Evolutionary conservation across 129 eudicot genomes (phyloP).

Genomic region (Artemisia annua): DNA sequence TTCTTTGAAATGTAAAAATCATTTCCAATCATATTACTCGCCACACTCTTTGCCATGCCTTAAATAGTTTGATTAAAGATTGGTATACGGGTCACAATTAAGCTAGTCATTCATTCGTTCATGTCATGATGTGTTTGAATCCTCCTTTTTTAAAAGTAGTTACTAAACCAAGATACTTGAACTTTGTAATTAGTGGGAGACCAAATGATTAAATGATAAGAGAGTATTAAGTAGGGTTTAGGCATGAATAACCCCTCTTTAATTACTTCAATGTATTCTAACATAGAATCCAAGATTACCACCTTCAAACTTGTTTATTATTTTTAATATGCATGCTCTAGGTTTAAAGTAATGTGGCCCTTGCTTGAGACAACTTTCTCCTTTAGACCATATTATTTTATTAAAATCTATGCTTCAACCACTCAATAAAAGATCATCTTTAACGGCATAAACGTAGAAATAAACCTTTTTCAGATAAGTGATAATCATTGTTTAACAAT

Average conservation of each 20-base stretch:
- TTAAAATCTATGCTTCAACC: conserved; percentile 23
- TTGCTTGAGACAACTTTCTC: conserved; percentile 38
- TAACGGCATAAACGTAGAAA: background rate
- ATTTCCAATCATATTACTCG: conserved; percentile 13
- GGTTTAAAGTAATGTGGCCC: conserved; percentile 36
- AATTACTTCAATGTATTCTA: conserved; percentile 27
- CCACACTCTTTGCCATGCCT: conserved; percentile 31
- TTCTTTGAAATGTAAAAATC: background rate
- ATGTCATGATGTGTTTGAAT: conserved; percentile 33
- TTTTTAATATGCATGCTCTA: conserved; percentile 36
- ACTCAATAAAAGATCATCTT: background rate
- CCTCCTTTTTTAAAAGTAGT: conserved; percentile 33
- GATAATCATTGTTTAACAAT: background rate
- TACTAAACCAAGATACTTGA: conserved; percentile 38
- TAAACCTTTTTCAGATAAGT: background rate
- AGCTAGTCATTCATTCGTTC: conserved; percentile 35
- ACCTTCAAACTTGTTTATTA: conserved; percentile 16
- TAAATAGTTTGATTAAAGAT: conserved; percentile 24
- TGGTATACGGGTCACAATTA: conserved; percentile 28
- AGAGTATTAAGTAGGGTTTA: conserved; percentile 36
- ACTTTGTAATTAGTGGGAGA: conserved; percentile 54
- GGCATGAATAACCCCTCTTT: conserved; percentile 38
- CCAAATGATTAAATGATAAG: conserved; percentile 56
- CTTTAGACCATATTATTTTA: conserved; percentile 28
- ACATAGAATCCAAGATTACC: conserved; percentile 42